Percentiles rank a stretch among this genome's conserved stretches.
These are phyloP conservation scores for Mychonastes homosphaera DNA, from an alignment of 139 green algal genomes.

Conservation along the genomic window DNA sequence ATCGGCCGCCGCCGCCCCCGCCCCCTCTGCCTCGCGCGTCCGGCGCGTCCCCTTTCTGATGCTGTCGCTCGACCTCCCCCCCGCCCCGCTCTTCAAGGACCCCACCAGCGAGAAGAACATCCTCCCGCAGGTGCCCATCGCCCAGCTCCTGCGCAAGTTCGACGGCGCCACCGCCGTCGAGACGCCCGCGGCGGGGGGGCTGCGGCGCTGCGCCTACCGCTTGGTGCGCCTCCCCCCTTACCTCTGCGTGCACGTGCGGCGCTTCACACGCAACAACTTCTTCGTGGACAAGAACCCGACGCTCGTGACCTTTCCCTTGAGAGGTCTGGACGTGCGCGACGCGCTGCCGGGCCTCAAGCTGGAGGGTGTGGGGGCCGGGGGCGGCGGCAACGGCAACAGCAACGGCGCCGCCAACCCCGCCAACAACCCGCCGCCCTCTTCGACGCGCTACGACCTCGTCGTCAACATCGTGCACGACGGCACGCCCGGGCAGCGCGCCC, in stretches of 20 bases:
- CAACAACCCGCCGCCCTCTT: not conserved
- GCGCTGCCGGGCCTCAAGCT: constrained; percentile 50
- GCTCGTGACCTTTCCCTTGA: constrained; percentile 96
- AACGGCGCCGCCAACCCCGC: not conserved
- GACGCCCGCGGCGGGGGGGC: constrained; percentile 61
- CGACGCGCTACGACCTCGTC: constrained; percentile 75
- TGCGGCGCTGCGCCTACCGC: too few species aligned
- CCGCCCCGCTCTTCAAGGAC: constrained; percentile 95
- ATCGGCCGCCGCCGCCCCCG: not conserved
- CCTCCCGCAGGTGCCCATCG: constrained; percentile 94
- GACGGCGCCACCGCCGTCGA: constrained; percentile 66
- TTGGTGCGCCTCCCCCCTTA: constrained; percentile 71
- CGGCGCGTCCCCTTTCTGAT: constrained; percentile 78
- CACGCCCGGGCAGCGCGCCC: constrained; percentile 30
- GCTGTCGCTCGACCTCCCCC: constrained; percentile 85
- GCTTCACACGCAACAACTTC: constrained; percentile 92
- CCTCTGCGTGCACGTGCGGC: constrained; percentile 40
- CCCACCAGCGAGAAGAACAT: constrained; percentile 91
- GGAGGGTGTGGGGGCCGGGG: not conserved
- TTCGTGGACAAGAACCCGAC: constrained; percentile 95
- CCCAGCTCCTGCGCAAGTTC: constrained; percentile 87
- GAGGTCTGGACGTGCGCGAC: constrained; percentile 78
- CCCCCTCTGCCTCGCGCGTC: constrained; percentile 13
- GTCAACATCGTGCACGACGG: constrained; percentile 74
- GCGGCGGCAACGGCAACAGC: not conserved